These are phyloP conservation scores for Lasiosphaeria ovina DNA, from an alignment of 495 filamentous ascomycete genomes.

Conservation along the genomic window DNA sequence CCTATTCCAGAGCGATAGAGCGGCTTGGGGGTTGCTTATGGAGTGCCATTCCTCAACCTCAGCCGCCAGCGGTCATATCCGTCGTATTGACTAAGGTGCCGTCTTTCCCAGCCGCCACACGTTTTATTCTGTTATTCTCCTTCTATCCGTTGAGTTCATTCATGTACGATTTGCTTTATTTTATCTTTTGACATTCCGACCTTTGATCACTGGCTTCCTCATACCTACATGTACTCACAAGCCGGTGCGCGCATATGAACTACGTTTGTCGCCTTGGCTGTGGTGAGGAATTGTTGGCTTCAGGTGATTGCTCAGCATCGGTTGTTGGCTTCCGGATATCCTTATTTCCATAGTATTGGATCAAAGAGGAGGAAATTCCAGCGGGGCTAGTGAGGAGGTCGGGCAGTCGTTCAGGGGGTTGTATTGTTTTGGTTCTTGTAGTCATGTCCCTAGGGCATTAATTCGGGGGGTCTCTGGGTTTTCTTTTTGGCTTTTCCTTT, in stretches of 20 bases:
- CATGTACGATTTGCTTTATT: too few relatives aligned
- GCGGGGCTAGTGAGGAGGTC: not conserved
- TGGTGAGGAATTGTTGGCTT: not conserved
- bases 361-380: not conserved
- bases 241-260: too few relatives aligned
- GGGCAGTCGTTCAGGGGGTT: not conserved
- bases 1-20: slow-evolving; percentile 55
- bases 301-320: not conserved
- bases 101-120: not conserved
- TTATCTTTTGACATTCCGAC: too few relatives aligned
- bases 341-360: not conserved
- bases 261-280: too few relatives aligned
- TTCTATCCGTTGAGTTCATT: not conserved
- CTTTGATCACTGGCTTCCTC: too few relatives aligned
- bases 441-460: too few relatives aligned
- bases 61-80: slow-evolving; percentile 8
- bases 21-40: slow-evolving; percentile 28
- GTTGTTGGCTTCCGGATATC: not conserved
- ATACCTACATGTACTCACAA: too few relatives aligned
- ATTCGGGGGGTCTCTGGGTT: too few relatives aligned
- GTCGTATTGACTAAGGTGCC: not conserved
- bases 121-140: not conserved
- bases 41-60: slow-evolving; percentile 21
- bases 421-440: not conserved
- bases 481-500: too few relatives aligned